Evolutionary conservation across 78 protist species (phyloP).

Genomic region (Goniomonas avonlea): DNA sequence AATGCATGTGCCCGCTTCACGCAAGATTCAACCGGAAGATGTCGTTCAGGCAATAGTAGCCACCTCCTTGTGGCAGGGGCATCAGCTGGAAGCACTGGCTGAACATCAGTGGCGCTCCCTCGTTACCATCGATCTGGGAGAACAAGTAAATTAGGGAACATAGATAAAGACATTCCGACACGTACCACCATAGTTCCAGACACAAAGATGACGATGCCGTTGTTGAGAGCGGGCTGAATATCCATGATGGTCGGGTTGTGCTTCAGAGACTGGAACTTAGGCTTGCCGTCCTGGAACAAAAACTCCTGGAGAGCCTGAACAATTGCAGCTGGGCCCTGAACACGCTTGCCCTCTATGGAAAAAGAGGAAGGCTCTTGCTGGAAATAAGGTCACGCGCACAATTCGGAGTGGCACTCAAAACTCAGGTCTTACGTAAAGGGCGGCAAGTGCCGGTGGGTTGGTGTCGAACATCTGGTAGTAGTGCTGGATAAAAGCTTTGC

Average conservation of each 20-base stretch:
- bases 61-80: slow-evolving; percentile 2
- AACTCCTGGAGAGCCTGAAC: no score
- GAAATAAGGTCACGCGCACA: no score
- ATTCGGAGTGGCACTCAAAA: no score
- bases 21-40: slow-evolving; percentile 17
- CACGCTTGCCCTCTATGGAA: no score
- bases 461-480: slow-evolving; percentile 10
- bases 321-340: no score
- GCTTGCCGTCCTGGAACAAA: no score
- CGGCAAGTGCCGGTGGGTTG: not conserved
- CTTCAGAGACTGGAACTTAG: no score
- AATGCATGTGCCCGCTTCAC: no score
- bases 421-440: no score
- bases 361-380: no score
- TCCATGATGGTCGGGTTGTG: not conserved
- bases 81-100: slow-evolving; percentile 11
- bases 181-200: not conserved
- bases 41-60: slow-evolving; percentile 6
- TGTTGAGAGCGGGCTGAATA: not conserved
- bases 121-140: not conserved
- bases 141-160: not conserved
- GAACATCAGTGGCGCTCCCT: not conserved
- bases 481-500: not conserved
- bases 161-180: not conserved
- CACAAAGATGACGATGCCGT: not conserved